Base-by-base conservation (phyloP, 2,329 filamentous ascomycete species). In the Myriangium duriaei region DNA sequence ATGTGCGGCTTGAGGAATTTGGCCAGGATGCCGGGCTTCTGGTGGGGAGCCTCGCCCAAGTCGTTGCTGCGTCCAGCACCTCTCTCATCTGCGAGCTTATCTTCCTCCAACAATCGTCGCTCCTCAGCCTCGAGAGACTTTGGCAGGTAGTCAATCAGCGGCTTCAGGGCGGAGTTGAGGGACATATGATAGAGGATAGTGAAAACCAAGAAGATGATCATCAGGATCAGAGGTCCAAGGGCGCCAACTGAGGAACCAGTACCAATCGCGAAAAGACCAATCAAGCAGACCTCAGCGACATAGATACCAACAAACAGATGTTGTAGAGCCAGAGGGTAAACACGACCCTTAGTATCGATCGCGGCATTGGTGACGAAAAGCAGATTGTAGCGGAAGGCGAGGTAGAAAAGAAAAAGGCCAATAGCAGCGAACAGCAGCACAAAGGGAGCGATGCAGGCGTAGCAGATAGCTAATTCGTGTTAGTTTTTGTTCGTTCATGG, bases 371-470 rank as follows among this genome's bases (percentile, higher is more conserved):
- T 80, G 24, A 94, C 85, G 57, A 84, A 95, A 34, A 95, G 70
- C 39, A 96, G 62, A 54, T 94, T 92, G 68, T 96, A 94, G 12
- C 82, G 75, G 68, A 85, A 94, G 33, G 86, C 82, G 37, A 88
- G 65, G 56, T 93, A 92, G 60, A 94, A 87, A 30, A 91, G 65
- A 14, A 69, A 74, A 42, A 95, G 72, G 17, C 84, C 86, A 28
- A 83, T 68, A 1, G 79, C 76, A 1, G 84, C 83, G 51, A 94
- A 95, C 4, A 78, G 74, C 34, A 94, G 69, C 38, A 94, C 78
- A 9, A 95, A 64, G 1, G 87, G 88, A 2, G 86, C 83, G 50
- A 95, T 92, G 45, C 78, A 79, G 2, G 85, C 79, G 54, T 95
- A 95, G 19, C 78, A 81, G 44, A 95, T 79, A 29, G 82, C 83